Conservation (phyloP, 495 filamentous ascomycete genomes). For the Daldinia loculata region DNA sequence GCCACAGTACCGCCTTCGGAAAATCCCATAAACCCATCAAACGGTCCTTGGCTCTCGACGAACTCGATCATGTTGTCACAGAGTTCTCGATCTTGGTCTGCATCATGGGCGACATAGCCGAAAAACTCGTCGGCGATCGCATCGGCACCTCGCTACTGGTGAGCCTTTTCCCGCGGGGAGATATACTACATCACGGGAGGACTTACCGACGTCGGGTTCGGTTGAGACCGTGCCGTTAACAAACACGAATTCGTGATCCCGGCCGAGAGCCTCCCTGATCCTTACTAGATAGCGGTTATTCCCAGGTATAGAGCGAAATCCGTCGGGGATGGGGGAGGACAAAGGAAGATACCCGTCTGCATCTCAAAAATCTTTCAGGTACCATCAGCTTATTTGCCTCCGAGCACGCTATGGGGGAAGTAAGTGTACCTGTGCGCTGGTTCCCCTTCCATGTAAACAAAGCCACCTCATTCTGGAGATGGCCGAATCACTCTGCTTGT, state of each 20-base stretch:
- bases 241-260: constrained; percentile 45
- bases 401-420: constrained; percentile 1
- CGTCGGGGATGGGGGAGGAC: neutral
- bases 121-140: constrained; percentile 44
- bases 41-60: constrained; percentile 58
- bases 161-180: neutral
- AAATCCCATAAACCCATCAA: constrained; percentile 73
- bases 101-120: constrained; percentile 37
- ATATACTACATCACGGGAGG: neutral
- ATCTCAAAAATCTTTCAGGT: constrained; percentile 41
- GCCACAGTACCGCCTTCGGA: constrained; percentile 69
- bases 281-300: constrained; percentile 19
- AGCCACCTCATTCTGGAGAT: constrained; percentile 28
- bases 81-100: constrained; percentile 29
- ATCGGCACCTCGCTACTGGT: constrained; percentile 34
- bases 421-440: constrained; percentile 39
- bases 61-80: constrained; percentile 39
- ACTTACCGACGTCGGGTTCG: constrained; percentile 36
- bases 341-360: constrained; percentile 38
- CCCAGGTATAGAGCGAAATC: neutral
- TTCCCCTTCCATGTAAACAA: constrained; percentile 39
- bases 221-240: constrained; percentile 39
- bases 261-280: constrained; percentile 40
- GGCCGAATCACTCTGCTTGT: constrained; percentile 6
- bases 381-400: constrained; percentile 18